Percentiles rank a stretch among this genome's conserved stretches.
phyloP scores from a whole-genome alignment of 1,284 basidiomycete species.

The Pyrrhoderma lamaoense region DNA sequence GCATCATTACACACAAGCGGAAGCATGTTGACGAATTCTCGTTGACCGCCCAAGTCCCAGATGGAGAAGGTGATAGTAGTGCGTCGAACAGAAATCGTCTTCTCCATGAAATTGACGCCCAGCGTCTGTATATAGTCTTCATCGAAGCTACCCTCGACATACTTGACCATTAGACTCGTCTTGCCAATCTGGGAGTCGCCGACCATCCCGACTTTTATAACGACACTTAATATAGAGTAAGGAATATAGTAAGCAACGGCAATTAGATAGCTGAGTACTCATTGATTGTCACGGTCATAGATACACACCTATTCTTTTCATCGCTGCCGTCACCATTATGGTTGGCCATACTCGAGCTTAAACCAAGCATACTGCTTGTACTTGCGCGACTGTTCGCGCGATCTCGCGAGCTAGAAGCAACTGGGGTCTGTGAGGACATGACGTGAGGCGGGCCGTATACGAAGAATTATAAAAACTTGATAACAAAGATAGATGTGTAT shows the following conservation, averaged over 20 bases:
- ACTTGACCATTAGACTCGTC: constrained; percentile 97
- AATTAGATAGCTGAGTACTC: not conserved
- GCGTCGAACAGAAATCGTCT: constrained; percentile 93
- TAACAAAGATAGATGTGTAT: not conserved
- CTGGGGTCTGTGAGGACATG: constrained; percentile 17
- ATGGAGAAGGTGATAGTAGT: constrained; percentile 99
- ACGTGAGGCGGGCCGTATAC: constrained; percentile 3
- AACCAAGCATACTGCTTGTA: constrained; percentile 15
- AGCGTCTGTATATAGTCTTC: constrained; percentile 99
- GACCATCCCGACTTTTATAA: constrained; percentile 98
- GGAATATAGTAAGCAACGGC: not conserved
- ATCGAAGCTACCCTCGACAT: constrained; percentile 94
- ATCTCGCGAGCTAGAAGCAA: constrained; percentile 15
- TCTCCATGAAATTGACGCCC: constrained; percentile 99
- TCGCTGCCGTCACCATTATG: constrained; percentile 10
- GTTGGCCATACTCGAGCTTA: constrained; percentile 5
- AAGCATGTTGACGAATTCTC: constrained; percentile 98
- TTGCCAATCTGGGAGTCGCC: constrained; percentile 99
- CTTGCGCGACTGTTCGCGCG: constrained; percentile 16
- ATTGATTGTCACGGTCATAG: not conserved
- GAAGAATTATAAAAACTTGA: not conserved
- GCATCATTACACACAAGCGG: constrained; percentile 98
- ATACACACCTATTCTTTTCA: constrained; percentile 18
- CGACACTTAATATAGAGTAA: constrained; percentile 53
- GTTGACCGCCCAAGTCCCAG: constrained; percentile 96